A percentile compares a stretch with the other conserved stretches of the same genome.
Evolutionary conservation across 208 protist species (phyloP).

Genomic region (Trypanosoma cruzi): DNA sequence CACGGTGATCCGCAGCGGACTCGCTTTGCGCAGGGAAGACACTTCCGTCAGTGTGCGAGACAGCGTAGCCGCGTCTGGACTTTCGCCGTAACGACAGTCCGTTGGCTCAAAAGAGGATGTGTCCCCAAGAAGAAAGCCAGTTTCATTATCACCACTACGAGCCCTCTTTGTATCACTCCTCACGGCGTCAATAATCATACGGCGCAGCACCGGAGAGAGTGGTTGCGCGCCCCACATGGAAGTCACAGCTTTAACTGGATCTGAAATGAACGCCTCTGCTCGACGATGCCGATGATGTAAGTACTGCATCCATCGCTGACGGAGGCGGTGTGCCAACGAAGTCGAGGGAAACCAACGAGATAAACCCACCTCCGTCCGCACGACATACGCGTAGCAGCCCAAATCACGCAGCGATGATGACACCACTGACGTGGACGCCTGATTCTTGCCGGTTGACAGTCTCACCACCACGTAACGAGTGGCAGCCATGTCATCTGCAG

Average conservation of each 20-base stretch:
- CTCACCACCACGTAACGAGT: conserved; percentile 4
- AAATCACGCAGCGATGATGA: neutral
- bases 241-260: neutral
- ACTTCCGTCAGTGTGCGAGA: neutral
- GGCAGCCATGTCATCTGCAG: neutral
- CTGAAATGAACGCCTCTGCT: neutral
- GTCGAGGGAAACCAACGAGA: conserved; percentile 16
- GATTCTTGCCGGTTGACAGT: neutral
- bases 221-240: conserved; percentile 8
- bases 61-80: neutral
- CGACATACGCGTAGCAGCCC: neutral
- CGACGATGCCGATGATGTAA: neutral
- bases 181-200: neutral
- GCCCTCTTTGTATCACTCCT: neutral
- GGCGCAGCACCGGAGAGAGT: conserved; percentile 10
- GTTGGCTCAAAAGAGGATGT: neutral
- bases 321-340: conserved; percentile 6
- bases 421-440: neutral
- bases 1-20: conserved; percentile 8
- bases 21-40: neutral
- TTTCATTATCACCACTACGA: neutral
- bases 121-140: too few species aligned
- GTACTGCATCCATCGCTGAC: conserved; percentile 19
- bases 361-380: neutral
- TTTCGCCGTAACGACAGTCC: neutral